Evolutionary conservation across 345 rosid genomes (phyloP), one percentile per base, ranked within the genome.

Genomic region (Sisymbrium altissimum): DNA sequence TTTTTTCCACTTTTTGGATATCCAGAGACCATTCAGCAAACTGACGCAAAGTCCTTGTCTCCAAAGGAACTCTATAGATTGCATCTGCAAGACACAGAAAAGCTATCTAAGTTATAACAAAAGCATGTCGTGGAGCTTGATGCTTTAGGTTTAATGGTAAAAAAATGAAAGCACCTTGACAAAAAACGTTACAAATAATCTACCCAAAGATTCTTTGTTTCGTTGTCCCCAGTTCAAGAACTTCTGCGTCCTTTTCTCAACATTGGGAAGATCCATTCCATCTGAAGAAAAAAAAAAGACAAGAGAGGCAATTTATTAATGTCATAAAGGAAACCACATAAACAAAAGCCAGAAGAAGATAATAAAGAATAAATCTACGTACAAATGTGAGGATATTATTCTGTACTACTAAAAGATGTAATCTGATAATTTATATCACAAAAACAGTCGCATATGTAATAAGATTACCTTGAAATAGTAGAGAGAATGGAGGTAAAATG

Each of bases 401-500:
- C 29, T 17, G 30, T 25, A 9, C 13, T 46, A 36, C 7, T 3
- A 10, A 4, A 56, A n/a, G 3, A 10, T 32, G 33, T 56, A 15
- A 55, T 55, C 13, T 56, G 60, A 30, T 14, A 40, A 12, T n/a
- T n/a, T n/a, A n/a, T 13, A 13, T 40, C 57, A 5, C 15, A 30
- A 3, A 61, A 40, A 57, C 62, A 54, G 33, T 57, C 43, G 5
- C 43, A 73, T 50, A n/a, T 55, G 21, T 55, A 36, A 9, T 1
- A 15, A 44, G 12, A 61, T 45, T 72, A 86, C 90, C 90, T 86
- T 78, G 62, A 45, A 86, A 68, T 39, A 86, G 71, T 11, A 45
- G n/a, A 71, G 86, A 81, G 66, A 86, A 84, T 54, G 85, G 85
- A 78, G 90, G 90, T 57, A 86, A 78, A 69, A 86, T 83, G 41